Evolutionary conservation across 2,329 filamentous ascomycete genomes (phyloP).

Genomic region (Colletotrichum siamense): DNA sequence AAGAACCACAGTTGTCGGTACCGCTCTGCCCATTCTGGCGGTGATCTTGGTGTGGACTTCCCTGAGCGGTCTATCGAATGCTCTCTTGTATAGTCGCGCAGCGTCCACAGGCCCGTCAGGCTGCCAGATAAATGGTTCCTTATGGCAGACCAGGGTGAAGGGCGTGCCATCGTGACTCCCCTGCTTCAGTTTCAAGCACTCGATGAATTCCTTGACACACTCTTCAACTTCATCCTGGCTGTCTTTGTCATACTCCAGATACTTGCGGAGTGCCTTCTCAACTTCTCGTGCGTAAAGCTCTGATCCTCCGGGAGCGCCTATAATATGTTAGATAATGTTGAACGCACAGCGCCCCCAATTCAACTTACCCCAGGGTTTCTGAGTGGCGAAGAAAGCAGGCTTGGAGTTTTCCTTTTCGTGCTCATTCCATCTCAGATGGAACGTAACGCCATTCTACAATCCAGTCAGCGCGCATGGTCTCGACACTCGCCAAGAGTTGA

Average conservation of each 20-base stretch:
- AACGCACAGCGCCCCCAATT: not conserved
- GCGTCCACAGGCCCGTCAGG: not conserved
- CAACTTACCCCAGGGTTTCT: not conserved
- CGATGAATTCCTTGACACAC: fast-evolving
- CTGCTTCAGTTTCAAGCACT: not conserved
- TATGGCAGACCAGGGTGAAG: not conserved
- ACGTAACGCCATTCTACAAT: not conserved
- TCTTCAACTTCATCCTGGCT: not conserved
- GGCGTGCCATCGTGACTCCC: fast-evolving
- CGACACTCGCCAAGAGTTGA: fast-evolving
- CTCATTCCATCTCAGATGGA: not conserved
- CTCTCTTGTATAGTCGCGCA: not conserved
- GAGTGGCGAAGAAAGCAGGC: not conserved
- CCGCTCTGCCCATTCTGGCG: not conserved
- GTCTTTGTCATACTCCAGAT: fast-evolving
- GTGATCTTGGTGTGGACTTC: not conserved
- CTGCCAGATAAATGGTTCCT: not conserved
- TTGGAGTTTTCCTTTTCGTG: not conserved
- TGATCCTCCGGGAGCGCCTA: not conserved
- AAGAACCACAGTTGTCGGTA: not conserved
- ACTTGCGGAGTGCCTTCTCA: not conserved
- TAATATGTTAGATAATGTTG: not conserved
- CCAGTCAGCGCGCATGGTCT: fast-evolving
- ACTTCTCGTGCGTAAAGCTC: not conserved
- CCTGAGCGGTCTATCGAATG: not conserved